Evolutionary conservation across 1,284 basidiomycete genomes (phyloP), one percentile per base, ranked within the genome.

Genomic region (Wolfiporia cocos): DNA sequence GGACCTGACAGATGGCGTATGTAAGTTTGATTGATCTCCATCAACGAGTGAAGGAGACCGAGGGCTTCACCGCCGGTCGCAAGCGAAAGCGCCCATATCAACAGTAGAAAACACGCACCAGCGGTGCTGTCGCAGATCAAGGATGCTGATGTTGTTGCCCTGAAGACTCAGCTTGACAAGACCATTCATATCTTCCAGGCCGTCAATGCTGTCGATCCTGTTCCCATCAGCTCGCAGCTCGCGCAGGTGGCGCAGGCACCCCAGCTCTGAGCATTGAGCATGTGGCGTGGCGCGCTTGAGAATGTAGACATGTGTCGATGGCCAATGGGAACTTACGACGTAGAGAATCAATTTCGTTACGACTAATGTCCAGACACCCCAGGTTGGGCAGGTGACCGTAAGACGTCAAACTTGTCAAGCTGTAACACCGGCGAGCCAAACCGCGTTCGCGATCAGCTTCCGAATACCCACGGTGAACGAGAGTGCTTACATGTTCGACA

Each of bases 201-300:
- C 92, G 26, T 84, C 80, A n/a, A 93, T 58, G 57, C 74, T 81
- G 14, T 63, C 67, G 53, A 99, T 86, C 54, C 70, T 71, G 65
- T 97, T 98, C 45, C 78, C 72, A 61, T 98, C 92, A 15, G 89
- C 88, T 42, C 82, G 85, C 38, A 99, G 76, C 59, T 98, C 92
- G 35, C 90, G 80, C 41, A 99, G 71, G 59, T 92, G 90, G 47
- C 77, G 74, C 41, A 96, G 73, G 60, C 86, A 89, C 48, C 78
- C 73, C n/a, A 97, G 68, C 58, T 94, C 91, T 92, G 52, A 17
- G n/a, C n/a, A n/a, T n/a, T n/a, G n/a, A n/a, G n/a, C n/a, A n/a
- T n/a, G n/a, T n/a, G n/a, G n/a, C n/a, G n/a, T n/a, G n/a, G n/a
- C n/a, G n/a, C n/a, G n/a, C n/a, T n/a, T n/a, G n/a, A n/a, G n/a